These are phyloP conservation scores for Aschersonia sp. DNA, from an alignment of 2,329 filamentous ascomycete genomes.

Conservation along the genomic window DNA sequence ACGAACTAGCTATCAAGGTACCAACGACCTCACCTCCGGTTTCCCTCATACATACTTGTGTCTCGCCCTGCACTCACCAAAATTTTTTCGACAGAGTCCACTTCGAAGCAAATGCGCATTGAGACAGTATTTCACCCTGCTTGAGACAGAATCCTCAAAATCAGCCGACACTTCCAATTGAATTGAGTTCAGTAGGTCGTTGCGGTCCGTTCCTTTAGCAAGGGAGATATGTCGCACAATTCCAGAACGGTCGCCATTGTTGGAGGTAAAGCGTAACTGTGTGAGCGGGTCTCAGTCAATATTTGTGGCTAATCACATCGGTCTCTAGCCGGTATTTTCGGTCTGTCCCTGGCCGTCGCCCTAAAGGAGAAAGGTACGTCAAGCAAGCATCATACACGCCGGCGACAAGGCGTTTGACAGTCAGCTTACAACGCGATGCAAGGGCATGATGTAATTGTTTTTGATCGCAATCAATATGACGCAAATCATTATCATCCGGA, in stretches of 20 bases:
- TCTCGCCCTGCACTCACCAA: too few relatives aligned
- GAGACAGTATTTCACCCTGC: too few relatives aligned
- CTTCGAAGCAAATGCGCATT: too few relatives aligned
- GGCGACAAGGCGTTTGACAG: not conserved
- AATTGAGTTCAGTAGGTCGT: too few relatives aligned
- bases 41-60: not conserved
- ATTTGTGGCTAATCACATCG: not conserved
- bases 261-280: not conserved
- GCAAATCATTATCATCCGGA: conserved; percentile 9
- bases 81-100: too few relatives aligned
- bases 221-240: not conserved
- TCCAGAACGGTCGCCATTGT: conserved; percentile 5
- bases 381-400: not conserved
- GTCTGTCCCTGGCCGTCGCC: conserved; percentile 10
- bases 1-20: not conserved
- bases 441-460: conserved; percentile 8
- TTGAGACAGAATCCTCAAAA: not conserved
- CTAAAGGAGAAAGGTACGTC: conserved; percentile 9
- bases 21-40: not conserved
- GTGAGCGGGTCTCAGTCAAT: conserved; percentile 4
- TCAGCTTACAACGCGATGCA: not conserved
- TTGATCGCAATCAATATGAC: conserved; percentile 9
- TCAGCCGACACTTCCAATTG: not conserved
- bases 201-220: too few relatives aligned
- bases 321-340: conserved; percentile 10